phyloP scores from a whole-genome alignment of 2,329 filamentous ascomycete genomes.

The Calonectria hawksworthii region DNA sequence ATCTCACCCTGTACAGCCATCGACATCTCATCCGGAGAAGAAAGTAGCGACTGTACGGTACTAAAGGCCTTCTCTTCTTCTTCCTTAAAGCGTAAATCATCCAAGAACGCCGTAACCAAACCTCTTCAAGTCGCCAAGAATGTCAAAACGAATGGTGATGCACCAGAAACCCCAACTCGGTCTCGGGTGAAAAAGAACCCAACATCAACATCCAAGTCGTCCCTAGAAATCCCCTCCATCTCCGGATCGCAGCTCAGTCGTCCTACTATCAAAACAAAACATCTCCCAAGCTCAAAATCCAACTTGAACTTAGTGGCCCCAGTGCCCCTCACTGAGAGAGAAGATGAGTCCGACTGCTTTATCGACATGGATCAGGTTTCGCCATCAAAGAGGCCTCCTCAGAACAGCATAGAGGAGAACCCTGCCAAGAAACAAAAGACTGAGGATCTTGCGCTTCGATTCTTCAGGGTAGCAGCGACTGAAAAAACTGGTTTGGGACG shows the following conservation, averaged over 20 bases:
- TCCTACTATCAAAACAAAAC: neutral
- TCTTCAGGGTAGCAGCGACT: neutral
- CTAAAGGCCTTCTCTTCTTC: constrained; percentile 24
- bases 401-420: neutral
- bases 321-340: neutral
- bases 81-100: constrained; percentile 22
- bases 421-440: constrained; percentile 31
- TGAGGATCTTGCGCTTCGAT: neutral
- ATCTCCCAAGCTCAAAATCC: neutral
- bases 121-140: constrained; percentile 26
- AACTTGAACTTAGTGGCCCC: neutral
- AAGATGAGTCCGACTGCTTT: constrained; percentile 34
- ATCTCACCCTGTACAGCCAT: constrained; percentile 36
- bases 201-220: neutral
- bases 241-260: neutral
- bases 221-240: neutral
- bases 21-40: constrained; percentile 35
- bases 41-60: neutral
- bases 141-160: neutral
- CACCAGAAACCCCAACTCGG: neutral
- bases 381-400: constrained; percentile 26
- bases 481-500: constrained; percentile 15
- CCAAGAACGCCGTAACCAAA: neutral
- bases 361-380: constrained; percentile 33
- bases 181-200: neutral